Evolutionary conservation across 2,329 filamentous ascomycete species (phyloP), one percentile per base, ranked within the genome.

Genomic region (Aureobasidium lini): DNA sequence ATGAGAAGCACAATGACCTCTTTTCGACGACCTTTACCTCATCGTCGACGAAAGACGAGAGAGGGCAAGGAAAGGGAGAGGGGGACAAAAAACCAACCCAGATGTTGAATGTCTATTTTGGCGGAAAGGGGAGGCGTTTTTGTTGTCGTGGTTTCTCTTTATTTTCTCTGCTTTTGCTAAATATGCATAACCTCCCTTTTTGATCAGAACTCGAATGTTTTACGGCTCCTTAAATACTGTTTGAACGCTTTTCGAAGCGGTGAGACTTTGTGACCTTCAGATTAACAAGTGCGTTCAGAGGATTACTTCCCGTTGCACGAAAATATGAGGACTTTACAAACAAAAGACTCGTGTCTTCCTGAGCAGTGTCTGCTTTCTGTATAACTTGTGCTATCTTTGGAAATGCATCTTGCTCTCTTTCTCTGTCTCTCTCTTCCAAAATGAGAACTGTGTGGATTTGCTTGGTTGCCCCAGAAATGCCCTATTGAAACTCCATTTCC

Each of bases 131-230:
- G 37, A 15, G 29, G 50, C 34, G 34, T 36, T 54, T 43, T 53
- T 43, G 50, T 43, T 54, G 50, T 44, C 16, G 18, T 54, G 37
- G 18, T 39, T 32, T 6, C 6, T 16, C 15, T 43, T 43, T 29
- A 43, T 34, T 29, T 43, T 18, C 15, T 32, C n/a, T 34, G 50
- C 34, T 54, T 37, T n/a, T 43, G 50, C 50, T 54, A 37, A 54
- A 54, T 54, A 54, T 54, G 50, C 50, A 54, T 54, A 54, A 54
- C 50, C 15, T 52, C 29, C 10, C 28, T 42, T 54, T 54, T 54
- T 54, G 50, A 40, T 54, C 50, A 54, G 50, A 43, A 54, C 50
- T 43, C 37, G 50, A 54, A 54, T 54, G 50, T 43, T 42, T 49
- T 37, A 49, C 47, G 47, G 47, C 47, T 37, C 47, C 31, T 48